phyloP scores from a whole-genome alignment of 2,329 filamentous ascomycete species.

The Scleromitrula shiraiana region DNA sequence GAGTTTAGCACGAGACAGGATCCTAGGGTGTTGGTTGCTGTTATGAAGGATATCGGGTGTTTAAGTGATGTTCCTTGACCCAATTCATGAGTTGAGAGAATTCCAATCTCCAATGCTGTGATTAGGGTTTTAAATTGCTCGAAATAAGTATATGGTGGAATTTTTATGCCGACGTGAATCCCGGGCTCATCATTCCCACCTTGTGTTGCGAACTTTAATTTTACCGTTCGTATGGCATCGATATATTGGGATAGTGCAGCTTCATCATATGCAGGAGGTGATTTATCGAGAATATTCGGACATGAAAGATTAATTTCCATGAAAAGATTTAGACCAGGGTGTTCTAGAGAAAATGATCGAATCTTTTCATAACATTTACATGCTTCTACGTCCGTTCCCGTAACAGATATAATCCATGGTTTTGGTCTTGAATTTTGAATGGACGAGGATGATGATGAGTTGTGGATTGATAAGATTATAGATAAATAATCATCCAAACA shows the following conservation, averaged over 20 bases:
- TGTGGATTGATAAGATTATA: no score
- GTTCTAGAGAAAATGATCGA: slow-evolving; percentile 31
- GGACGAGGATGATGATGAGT: no score
- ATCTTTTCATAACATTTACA: slow-evolving; percentile 41
- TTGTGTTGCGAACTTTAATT: neutral
- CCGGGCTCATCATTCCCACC: no score
- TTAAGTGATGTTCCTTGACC: slow-evolving; percentile 13
- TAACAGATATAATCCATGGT: slow-evolving; percentile 62
- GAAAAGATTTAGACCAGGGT: slow-evolving; percentile 30
- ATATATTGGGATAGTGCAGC: slow-evolving; percentile 48
- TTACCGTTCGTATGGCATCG: slow-evolving; percentile 11
- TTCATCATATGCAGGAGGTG: slow-evolving; percentile 63
- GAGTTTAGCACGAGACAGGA: slow-evolving; percentile 51
- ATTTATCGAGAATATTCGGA: slow-evolving; percentile 61
- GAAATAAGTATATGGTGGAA: slow-evolving; percentile 66
- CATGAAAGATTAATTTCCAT: slow-evolving; percentile 75
- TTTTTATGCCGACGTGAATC: slow-evolving; percentile 55
- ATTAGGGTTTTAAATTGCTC: slow-evolving; percentile 55
- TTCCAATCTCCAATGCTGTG: slow-evolving; percentile 36
- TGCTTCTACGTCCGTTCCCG: slow-evolving; percentile 53
- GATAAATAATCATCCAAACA: slow-evolving; percentile 50
- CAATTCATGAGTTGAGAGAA: neutral
- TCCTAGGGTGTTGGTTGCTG: slow-evolving; percentile 67
- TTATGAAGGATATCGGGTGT: slow-evolving; percentile 57
- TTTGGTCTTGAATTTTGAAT: no score